Evolutionary conservation across 495 filamentous ascomycete genomes (phyloP).

Genomic region (Daldinia grandis): DNA sequence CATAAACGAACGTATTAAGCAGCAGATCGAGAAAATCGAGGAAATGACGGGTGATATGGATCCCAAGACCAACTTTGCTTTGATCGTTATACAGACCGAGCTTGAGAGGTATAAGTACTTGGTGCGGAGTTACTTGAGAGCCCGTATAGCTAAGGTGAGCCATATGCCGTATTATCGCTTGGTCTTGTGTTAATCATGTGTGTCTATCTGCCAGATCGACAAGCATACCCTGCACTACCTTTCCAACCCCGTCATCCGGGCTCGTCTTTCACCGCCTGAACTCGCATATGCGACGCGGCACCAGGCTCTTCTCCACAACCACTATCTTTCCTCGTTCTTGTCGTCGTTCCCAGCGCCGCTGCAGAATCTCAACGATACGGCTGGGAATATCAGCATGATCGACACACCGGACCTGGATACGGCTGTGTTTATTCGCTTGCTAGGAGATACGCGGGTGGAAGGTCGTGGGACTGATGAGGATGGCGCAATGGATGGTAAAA

Average conservation of each 20-base stretch:
- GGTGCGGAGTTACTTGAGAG: conserved; percentile 81
- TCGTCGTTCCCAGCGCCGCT: conserved; percentile 77
- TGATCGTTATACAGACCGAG: conserved; percentile 97
- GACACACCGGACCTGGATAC: conserved; percentile 81
- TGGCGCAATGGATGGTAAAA: conserved; percentile 67
- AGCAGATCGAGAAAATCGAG: conserved; percentile 75
- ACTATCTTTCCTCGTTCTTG: conserved; percentile 85
- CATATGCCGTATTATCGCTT: conserved; percentile 2
- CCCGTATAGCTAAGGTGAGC: conserved; percentile 79
- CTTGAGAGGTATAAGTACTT: conserved; percentile 92
- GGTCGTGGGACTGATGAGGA: conserved; percentile 67
- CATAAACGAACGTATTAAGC: conserved; percentile 75
- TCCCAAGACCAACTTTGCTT: conserved; percentile 85
- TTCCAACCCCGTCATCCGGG: conserved; percentile 54
- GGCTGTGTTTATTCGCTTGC: conserved; percentile 83
- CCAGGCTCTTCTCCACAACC: conserved; percentile 78
- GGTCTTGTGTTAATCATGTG: conserved; percentile 17
- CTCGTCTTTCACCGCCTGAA: conserved; percentile 75
- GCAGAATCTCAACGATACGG: conserved; percentile 86
- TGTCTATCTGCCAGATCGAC: conserved; percentile 64
- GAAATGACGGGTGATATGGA: conserved; percentile 81
- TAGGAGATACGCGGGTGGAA: conserved; percentile 66
- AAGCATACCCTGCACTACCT: conserved; percentile 70
- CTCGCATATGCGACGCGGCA: conserved; percentile 80
- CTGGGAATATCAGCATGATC: conserved; percentile 90